Evolutionary conservation across 169 alveolate species (phyloP).

Genomic region (Eimeria nieschulzi): DNA sequence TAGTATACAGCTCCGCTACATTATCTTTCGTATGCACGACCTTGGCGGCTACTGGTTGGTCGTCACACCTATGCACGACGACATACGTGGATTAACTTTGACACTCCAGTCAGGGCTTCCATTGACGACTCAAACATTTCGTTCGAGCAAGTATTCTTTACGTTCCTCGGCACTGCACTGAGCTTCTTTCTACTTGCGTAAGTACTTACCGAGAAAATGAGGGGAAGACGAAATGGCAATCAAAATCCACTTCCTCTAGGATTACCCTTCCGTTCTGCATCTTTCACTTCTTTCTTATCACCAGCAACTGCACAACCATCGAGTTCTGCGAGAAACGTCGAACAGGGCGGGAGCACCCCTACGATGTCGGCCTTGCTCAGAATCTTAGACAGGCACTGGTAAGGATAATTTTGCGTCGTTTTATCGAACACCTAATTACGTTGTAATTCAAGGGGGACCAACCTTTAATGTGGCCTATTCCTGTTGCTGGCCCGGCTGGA

Average conservation of each 20-base stretch:
- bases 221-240: constrained; percentile 2
- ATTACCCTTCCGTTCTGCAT: constrained; percentile 78
- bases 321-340: constrained; percentile 82
- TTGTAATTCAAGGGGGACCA: constrained; percentile 71
- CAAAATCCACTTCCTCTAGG: constrained; percentile 51
- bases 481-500: constrained; percentile 79
- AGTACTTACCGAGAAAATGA: background rate
- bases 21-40: constrained; percentile 36
- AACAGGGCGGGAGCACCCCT: constrained; percentile 74
- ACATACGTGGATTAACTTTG: background rate
- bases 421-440: background rate
- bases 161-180: constrained; percentile 73
- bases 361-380: constrained; percentile 77
- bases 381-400: constrained; percentile 76
- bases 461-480: constrained; percentile 78
- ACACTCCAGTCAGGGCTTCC: constrained; percentile 64
- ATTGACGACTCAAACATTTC: constrained; percentile 67
- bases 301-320: constrained; percentile 78
- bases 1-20: constrained; percentile 69
- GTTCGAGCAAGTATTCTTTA: constrained; percentile 72
- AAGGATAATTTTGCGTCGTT: background rate
- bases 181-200: constrained; percentile 67
- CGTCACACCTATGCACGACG: background rate
- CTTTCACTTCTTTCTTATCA: constrained; percentile 76
- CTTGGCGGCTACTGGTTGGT: constrained; percentile 62